Evolutionary conservation across 2,329 filamentous ascomycete genomes (phyloP), one percentile per base, ranked within the genome.

Genomic region (Neocucurbitaria cava): DNA sequence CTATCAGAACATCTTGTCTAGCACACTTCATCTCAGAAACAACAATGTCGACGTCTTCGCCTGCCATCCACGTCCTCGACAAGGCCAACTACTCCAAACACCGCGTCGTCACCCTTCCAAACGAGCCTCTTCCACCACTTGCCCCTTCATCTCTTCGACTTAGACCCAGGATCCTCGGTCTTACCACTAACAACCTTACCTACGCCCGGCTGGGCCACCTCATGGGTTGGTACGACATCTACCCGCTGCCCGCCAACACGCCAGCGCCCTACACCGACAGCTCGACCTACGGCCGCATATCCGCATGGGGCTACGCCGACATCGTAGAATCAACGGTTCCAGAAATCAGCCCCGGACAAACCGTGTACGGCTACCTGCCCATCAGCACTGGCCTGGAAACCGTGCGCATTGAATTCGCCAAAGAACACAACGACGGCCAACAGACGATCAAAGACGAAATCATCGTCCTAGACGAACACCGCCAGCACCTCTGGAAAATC

Each of bases 281-380:
- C 3, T 40, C 65, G 2, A 61, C 64, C n/a, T 82, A 79, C 70
- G 80, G 79, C 3, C 78, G 81, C 53, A 78, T 79, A 11, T 77
- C 78, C 36, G 78, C 75, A n/a, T 83, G 81, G 80, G 81, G 81
- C 0, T 81, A 78, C 49, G 80, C 74, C 7, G 66, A 73, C 21
- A 74, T 82, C 4, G 40, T 78, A 5, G 77, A 79, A 3, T 79
- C 74, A n/a, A 81, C 70, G 0, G 65, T 78, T 5, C 45, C 69
- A 1, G 64, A 57, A 5, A 62, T 82, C 1, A 41, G 65, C 0
- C 41, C 52, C 2, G 79, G 76, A 5, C 70, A 71, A 0, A 59
- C 74, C 1, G 53, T 83, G 0, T 81, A 58, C 33, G 81, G 81
- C 0, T 81, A 75, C 62, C 77, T 80, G 61, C 79, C 81, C 0